A percentile compares a stretch with the other conserved stretches of the same genome.
Conservation (phyloP, 2,329 filamentous ascomycete genomes). For the Exophiala mesophila region DNA sequence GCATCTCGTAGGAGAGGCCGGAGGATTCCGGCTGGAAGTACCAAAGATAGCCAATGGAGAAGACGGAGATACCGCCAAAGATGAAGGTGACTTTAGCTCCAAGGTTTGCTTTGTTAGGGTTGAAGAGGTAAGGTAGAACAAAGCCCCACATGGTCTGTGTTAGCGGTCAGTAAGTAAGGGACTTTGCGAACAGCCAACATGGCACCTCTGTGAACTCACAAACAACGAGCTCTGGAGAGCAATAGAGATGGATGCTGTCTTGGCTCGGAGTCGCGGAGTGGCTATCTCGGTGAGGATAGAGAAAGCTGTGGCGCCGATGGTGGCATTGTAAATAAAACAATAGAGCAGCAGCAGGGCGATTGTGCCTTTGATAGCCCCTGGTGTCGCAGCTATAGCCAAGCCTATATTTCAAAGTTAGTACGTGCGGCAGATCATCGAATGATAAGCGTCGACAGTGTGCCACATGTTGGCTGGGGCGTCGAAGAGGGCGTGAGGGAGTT, state of each 20-base stretch:
- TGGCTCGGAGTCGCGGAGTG: constrained; percentile 36
- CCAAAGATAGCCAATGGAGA: constrained; percentile 33
- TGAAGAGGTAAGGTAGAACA: constrained; percentile 37
- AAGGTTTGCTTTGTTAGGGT: constrained; percentile 36
- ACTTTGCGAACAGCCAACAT: neutral
- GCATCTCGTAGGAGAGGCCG: constrained; percentile 36
- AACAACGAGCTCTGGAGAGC: constrained; percentile 14
- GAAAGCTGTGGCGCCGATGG: constrained; percentile 39
- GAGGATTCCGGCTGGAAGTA: constrained; percentile 34
- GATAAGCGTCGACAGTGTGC: no score
- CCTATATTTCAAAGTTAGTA: no score
- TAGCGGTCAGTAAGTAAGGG: neutral
- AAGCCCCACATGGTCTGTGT: constrained; percentile 34
- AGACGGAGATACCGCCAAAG: constrained; percentile 34
- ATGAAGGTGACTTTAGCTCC: constrained; percentile 41
- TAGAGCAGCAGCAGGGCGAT: constrained; percentile 37
- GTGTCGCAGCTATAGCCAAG: constrained; percentile 27
- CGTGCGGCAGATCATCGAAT: no score
- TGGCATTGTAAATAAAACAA: constrained; percentile 38
- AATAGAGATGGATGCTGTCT: constrained; percentile 30
- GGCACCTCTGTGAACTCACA: constrained; percentile 5
- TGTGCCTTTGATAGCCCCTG: constrained; percentile 14
- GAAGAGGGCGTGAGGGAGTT: no score
- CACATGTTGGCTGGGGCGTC: no score
- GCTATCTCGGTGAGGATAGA: constrained; percentile 37